Evolutionary conservation across 2,329 filamentous ascomycete species (phyloP), one percentile per base, ranked within the genome.

Genomic region (Venturia aucupariae): DNA sequence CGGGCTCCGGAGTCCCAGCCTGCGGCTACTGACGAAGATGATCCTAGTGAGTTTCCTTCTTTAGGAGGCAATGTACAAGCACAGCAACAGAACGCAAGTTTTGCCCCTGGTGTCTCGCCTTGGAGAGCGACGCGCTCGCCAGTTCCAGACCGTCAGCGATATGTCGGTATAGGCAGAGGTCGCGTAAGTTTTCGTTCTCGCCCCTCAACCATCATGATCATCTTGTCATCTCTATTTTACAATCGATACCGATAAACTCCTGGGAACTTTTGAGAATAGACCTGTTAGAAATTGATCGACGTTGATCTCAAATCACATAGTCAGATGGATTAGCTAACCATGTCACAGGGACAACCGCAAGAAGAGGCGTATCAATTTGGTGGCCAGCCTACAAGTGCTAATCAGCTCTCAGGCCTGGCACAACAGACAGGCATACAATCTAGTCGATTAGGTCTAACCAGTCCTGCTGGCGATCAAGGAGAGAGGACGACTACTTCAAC

Each of bases 31-130:
- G 55, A 61, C 48, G 19, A 10, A 17, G 32, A 38, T 17, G 27
- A 51, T 22, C 30, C 51, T 24, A 87, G 84, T 71, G 84, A 87
- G 71, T 87, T 87, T 65, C 84, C 84, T 59, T 84, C 82, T 13
- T 75, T 87, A 69, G 85, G 83, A 55, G 81, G 82, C 65, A 79
- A 80, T 22, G 78, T 83, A 39, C 82, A 84, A 71, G 77, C 81
- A 68, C 79, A 82, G 64, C 24, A 32, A 57, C 81, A 80, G 64
- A 62, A 62, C 15, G 17, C 71, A 76, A 44, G 60, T 62, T 44
- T 38, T 42, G 30, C 60, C 27, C 19, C 60, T 46, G 60, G 41
- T 8, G 41, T 41, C 19, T 51, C 60, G 32, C 44, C 38, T 11
- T 51, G 59, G 44, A 62, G 60, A 27, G 44, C 41, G 15, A 77